Evolutionary conservation across 2,329 filamentous ascomycete species (phyloP), one percentile per base, ranked within the genome.

Genomic region (Cryphonectria parasitica): DNA sequence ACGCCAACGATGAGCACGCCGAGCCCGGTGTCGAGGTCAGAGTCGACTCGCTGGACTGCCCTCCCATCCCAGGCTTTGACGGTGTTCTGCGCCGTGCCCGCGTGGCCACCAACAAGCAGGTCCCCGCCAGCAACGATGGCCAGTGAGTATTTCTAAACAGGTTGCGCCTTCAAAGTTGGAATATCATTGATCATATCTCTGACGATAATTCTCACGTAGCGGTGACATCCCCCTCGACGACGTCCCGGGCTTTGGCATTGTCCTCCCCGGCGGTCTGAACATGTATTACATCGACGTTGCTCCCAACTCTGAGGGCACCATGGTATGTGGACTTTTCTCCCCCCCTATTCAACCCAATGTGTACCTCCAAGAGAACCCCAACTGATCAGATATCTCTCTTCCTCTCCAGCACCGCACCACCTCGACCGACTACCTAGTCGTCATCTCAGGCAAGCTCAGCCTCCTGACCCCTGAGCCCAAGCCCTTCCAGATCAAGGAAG

Each of bases 361-460:
- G 34, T 36, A 11, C 8, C 36, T 1, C 10, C 36, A 11, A 11
- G 25, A 25, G 22, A 28, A n/a, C 52, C 17, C 25, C 34, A 11
- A 45, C 31, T 60, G 28, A 60, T 3, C 28, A 25, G 19, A 31
- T 36, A 11, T 7, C 5, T 15, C n/a, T 22, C 52, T 56, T 11
- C 0, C 52, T 11, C 36, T 5, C n/a, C n/a, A 61, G 58, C 58
- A 61, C 58, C 58, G 58, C 28, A 61, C 58, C 28, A 61, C 58
- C 58, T 61, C 58, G 28, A 39, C 58, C 58, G 58, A 61, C 58
- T 61, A 61, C 31, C 58, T 61, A 10, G 58, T 61, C 58, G 58
- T 61, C 58, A 61, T 61, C 58, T 61, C 58, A 1, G 58, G 58
- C 58, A 61, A 10, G 31, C 58, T 61, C 34, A 61, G 58, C 58